Conservation (phyloP, 1,139 yeast species). For the Petasospora fabianii region DNA sequence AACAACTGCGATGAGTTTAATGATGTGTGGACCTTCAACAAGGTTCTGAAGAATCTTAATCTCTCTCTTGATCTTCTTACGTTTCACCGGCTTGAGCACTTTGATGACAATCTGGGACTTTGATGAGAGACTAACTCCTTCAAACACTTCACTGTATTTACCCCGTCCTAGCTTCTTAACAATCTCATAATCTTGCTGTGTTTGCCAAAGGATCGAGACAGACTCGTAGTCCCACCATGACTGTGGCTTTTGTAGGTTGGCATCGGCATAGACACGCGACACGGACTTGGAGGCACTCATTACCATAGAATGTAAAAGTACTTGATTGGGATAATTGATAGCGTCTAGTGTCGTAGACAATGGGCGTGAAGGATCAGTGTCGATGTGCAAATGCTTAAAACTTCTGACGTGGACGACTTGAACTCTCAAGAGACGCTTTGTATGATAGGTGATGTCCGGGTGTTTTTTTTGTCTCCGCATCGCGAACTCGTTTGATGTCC, state of each 20-base stretch:
- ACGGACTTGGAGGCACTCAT: slow-evolving; percentile 21
- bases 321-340: background rate
- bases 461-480: background rate
- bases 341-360: no score
- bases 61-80: slow-evolving; percentile 76
- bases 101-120: slow-evolving; percentile 53
- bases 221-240: slow-evolving; percentile 83
- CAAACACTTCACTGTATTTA: slow-evolving; percentile 76
- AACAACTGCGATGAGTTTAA: slow-evolving; percentile 70
- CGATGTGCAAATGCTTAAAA: no score
- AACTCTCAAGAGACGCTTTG: background rate
- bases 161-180: slow-evolving; percentile 74
- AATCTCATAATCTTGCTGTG: slow-evolving; percentile 64
- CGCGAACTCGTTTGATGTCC: background rate
- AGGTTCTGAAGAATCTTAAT: slow-evolving; percentile 71
- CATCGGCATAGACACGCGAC: slow-evolving; percentile 66
- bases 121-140: slow-evolving; percentile 48
- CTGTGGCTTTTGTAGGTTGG: slow-evolving; percentile 55
- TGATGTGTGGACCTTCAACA: slow-evolving; percentile 71
- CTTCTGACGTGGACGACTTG: background rate
- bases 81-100: slow-evolving; percentile 74
- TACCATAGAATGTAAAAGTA: no score
- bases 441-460: slow-evolving; percentile 5
- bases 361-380: no score
- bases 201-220: slow-evolving; percentile 67